These are phyloP conservation scores for Wickerhamiella parazyma DNA, from an alignment of 805 yeast genomes.

Conservation along the genomic window DNA sequence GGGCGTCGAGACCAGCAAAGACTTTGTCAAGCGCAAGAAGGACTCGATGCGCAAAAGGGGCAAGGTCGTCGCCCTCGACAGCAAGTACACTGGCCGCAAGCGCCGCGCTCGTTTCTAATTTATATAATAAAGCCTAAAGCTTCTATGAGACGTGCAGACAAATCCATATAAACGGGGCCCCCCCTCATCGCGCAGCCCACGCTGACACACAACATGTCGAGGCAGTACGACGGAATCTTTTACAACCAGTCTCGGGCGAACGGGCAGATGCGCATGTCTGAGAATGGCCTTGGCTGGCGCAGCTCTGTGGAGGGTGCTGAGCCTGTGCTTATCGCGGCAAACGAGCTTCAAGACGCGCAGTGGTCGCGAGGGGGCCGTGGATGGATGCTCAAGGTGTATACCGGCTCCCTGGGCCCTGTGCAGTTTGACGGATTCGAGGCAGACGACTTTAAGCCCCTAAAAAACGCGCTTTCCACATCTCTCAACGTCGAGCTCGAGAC, in stretches of 20 bases:
- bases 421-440: slow-evolving; percentile 84
- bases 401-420: slow-evolving; percentile 75
- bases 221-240: slow-evolving; percentile 81
- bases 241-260: slow-evolving; percentile 69
- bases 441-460: slow-evolving; percentile 64
- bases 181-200: no score
- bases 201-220: slow-evolving; percentile 15
- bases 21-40: slow-evolving; percentile 79
- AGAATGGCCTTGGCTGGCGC: slow-evolving; percentile 98
- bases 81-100: slow-evolving; percentile 82
- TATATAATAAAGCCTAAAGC: no score
- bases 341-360: slow-evolving; percentile 60
- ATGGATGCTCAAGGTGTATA: slow-evolving; percentile 75
- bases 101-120: slow-evolving; percentile 49
- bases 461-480: slow-evolving; percentile 68
- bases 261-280: slow-evolving; percentile 91
- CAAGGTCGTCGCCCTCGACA: slow-evolving; percentile 71
- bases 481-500: slow-evolving; percentile 64
- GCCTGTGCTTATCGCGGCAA: slow-evolving; percentile 82
- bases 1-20: slow-evolving; percentile 54
- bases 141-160: no score
- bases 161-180: no score
- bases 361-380: slow-evolving; percentile 96
- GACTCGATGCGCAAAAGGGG: slow-evolving; percentile 88
- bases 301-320: slow-evolving; percentile 28